Evolutionary conservation across 768 basidiomycete species (phyloP).

Genomic region (Trametopsis cervina): DNA sequence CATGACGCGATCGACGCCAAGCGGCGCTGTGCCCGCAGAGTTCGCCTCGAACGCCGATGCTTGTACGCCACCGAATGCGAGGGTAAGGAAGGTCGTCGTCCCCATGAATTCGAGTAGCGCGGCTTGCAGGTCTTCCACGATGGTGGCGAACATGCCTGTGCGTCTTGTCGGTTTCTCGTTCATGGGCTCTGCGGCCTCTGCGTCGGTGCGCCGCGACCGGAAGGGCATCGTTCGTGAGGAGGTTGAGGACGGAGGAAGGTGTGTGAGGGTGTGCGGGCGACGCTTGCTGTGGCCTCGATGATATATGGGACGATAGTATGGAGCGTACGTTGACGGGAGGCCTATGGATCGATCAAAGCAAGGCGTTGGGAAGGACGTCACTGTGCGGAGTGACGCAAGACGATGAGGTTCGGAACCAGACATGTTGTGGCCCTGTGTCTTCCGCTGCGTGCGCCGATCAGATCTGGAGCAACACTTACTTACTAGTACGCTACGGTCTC

Average conservation of each 20-base stretch:
- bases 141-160: conserved; percentile 18
- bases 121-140: conserved; percentile 37
- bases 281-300: too few species aligned
- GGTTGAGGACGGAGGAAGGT: background rate
- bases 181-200: conserved; percentile 2
- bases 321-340: too few species aligned
- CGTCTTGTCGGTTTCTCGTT: background rate
- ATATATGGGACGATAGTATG: too few species aligned
- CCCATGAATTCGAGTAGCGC: conserved; percentile 54
- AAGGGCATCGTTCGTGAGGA: conserved; percentile 1
- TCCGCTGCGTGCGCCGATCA: too few species aligned
- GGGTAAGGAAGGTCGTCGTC: conserved; percentile 55
- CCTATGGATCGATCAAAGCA: too few species aligned
- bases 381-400: too few species aligned
- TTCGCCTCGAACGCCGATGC: conserved; percentile 35
- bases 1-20: conserved; percentile 33
- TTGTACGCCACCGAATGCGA: conserved; percentile 61
- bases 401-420: too few species aligned
- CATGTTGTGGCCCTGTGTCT: too few species aligned
- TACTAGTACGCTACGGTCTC: too few species aligned
- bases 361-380: too few species aligned
- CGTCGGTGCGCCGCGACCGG: conserved; percentile 3
- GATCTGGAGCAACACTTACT: too few species aligned
- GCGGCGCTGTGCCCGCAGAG: conserved; percentile 2
- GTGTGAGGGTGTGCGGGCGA: conserved; percentile 1